Percentiles rank a stretch among this genome's conserved stretches.
phyloP scores from a whole-genome alignment of 129 eudicot genomes.

The Helianthus tuberosus region DNA sequence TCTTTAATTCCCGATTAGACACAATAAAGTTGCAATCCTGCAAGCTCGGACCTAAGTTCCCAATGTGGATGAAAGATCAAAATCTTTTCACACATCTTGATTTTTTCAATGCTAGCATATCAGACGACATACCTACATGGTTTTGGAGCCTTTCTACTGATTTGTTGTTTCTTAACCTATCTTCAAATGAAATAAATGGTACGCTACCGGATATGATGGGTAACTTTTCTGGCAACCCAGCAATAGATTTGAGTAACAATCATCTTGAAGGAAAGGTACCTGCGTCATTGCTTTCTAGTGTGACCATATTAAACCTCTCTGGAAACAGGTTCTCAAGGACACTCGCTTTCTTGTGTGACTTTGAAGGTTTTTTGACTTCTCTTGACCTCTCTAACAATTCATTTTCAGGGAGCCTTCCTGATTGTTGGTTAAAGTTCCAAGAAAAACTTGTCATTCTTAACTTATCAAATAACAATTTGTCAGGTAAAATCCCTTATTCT shows the following conservation, averaged over 20 bases:
- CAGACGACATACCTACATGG: slow-evolving; percentile 37
- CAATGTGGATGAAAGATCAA: slow-evolving; percentile 42
- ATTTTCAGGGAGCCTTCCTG: too few relatives aligned
- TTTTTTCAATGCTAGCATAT: slow-evolving; percentile 36
- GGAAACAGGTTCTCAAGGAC: too few relatives aligned
- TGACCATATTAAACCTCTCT: too few relatives aligned
- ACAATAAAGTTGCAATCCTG: slow-evolving; percentile 20
- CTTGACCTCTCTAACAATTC: too few relatives aligned
- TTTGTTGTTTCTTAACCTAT: slow-evolving; percentile 15
- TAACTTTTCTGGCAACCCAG: background rate
- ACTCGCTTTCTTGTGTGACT: too few relatives aligned
- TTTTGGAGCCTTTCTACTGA: slow-evolving; percentile 31
- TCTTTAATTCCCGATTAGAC: slow-evolving; percentile 14
- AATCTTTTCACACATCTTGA: slow-evolving; percentile 28
- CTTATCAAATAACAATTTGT: too few relatives aligned
- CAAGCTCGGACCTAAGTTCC: slow-evolving; percentile 45
- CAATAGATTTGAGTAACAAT: slow-evolving; percentile 29
- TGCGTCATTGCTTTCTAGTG: too few relatives aligned
- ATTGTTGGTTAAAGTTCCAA: too few relatives aligned
- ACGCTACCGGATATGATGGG: slow-evolving; percentile 18
- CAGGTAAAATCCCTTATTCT: too few relatives aligned
- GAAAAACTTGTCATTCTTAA: too few relatives aligned
- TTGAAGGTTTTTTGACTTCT: too few relatives aligned
- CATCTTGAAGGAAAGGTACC: slow-evolving; percentile 3
- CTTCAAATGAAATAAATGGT: slow-evolving; percentile 37